Conservation (phyloP, 1,284 basidiomycete species). For the Cryptococcus deneoformans region DNA sequence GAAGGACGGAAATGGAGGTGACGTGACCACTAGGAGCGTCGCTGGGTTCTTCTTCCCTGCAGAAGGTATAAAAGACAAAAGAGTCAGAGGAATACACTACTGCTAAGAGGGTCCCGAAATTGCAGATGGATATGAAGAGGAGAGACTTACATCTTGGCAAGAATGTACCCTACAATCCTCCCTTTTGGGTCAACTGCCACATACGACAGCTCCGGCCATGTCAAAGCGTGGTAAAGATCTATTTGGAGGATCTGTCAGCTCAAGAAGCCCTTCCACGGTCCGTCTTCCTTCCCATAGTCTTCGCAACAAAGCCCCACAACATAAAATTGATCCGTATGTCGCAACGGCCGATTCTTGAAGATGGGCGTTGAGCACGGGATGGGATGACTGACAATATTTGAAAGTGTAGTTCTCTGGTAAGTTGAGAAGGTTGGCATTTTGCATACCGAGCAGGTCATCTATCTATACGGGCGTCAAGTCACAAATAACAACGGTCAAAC, state of each 20-base stretch:
- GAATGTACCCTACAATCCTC: slow-evolving; percentile 87
- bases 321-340: no score
- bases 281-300: no score
- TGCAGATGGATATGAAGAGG: neutral
- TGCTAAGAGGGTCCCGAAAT: no score
- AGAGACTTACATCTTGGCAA: slow-evolving; percentile 77
- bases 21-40: slow-evolving; percentile 75
- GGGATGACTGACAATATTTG: slow-evolving; percentile 69
- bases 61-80: neutral
- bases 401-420: slow-evolving; percentile 80
- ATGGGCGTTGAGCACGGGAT: neutral
- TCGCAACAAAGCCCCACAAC: no score
- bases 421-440: slow-evolving; percentile 83
- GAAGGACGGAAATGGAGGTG: slow-evolving; percentile 84
- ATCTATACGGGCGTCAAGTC: slow-evolving; percentile 32
- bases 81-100: neutral
- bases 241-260: neutral
- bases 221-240: slow-evolving; percentile 87
- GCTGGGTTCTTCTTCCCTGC: slow-evolving; percentile 65
- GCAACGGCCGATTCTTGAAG: neutral
- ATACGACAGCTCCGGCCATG: slow-evolving; percentile 92
- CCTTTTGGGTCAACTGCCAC: slow-evolving; percentile 85
- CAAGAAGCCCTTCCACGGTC: no score
- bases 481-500: neutral
- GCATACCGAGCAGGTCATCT: slow-evolving; percentile 79